Conservation (phyloP, 345 rosid genomes). For the Aegle marmelos region DNA sequence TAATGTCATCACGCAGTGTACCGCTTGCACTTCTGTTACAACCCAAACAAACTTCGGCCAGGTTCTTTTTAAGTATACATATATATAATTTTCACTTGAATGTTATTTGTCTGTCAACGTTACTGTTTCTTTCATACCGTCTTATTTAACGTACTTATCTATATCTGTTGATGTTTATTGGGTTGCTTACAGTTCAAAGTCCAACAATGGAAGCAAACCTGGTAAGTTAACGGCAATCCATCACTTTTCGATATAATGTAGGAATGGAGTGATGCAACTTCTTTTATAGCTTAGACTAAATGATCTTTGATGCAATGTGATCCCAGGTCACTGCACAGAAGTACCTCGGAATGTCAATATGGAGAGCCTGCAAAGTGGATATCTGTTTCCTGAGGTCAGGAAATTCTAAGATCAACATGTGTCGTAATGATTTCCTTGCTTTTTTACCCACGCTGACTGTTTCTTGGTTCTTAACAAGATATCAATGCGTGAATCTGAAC, state of each 20-base stretch:
- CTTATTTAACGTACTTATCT: neutral
- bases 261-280: neutral
- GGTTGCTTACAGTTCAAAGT: conserved; percentile 14
- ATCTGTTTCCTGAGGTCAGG: conserved; percentile 46
- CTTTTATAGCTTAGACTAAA: neutral
- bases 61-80: neutral
- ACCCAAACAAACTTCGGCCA: conserved; percentile 4
- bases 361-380: conserved; percentile 40
- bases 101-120: neutral
- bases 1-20: conserved; percentile 5
- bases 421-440: too few species aligned
- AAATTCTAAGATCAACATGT: neutral
- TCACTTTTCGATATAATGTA: neutral
- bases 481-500: conserved; percentile 29
- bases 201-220: conserved; percentile 1
- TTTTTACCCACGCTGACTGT: too few species aligned
- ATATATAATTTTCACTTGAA: neutral
- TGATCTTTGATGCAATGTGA: neutral
- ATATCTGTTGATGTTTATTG: neutral
- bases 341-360: conserved; percentile 37
- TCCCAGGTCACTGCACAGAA: conserved; percentile 35
- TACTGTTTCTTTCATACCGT: neutral
- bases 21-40: conserved; percentile 18
- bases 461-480: conserved; percentile 23
- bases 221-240: conserved; percentile 19